A percentile compares a stretch with the other conserved stretches of the same genome.
phyloP scores from a whole-genome alignment of 2,329 filamentous ascomycete genomes.

The Fusarium foetens region DNA sequence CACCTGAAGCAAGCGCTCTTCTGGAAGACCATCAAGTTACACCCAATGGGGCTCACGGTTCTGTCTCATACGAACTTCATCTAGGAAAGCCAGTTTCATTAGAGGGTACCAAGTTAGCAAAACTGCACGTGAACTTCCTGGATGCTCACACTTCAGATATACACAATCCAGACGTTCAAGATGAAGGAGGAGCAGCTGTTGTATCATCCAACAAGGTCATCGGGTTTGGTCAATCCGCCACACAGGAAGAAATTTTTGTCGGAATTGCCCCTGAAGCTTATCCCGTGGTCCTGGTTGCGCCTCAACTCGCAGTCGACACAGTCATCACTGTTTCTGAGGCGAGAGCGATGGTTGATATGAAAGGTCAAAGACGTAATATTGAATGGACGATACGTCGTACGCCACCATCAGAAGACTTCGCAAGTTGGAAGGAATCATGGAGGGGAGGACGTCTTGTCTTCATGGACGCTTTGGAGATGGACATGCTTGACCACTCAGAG shows the following conservation, averaged over 20 bases:
- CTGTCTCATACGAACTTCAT: conserved; percentile 41
- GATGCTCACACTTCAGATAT: conserved; percentile 42
- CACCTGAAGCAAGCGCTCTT: conserved; percentile 12
- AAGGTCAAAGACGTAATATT: conserved; percentile 46
- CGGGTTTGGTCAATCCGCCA: conserved; percentile 51
- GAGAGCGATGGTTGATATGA: conserved; percentile 45
- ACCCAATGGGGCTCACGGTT: accelerated
- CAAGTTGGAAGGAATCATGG: conserved; percentile 9
- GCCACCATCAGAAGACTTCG: not conserved
- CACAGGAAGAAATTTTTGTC: conserved; percentile 51
- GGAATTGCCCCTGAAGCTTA: conserved; percentile 50
- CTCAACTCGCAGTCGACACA: conserved; percentile 42
- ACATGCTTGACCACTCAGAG: conserved; percentile 35
- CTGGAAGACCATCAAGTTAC: not conserved
- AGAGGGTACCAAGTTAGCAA: conserved; percentile 6
- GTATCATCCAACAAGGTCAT: conserved; percentile 50
- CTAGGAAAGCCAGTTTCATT: not conserved
- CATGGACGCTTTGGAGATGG: conserved; percentile 53
- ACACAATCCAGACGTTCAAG: conserved; percentile 38
- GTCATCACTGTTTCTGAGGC: conserved; percentile 44
- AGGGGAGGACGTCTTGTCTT: conserved; percentile 47
- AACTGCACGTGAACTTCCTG: conserved; percentile 28
- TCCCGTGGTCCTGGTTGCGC: conserved; percentile 49
- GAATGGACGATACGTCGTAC: conserved; percentile 26
- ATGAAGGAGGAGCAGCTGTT: conserved; percentile 43